Evolutionary conservation across 345 rosid species (phyloP).

Genomic region (Mangifera indica): DNA sequence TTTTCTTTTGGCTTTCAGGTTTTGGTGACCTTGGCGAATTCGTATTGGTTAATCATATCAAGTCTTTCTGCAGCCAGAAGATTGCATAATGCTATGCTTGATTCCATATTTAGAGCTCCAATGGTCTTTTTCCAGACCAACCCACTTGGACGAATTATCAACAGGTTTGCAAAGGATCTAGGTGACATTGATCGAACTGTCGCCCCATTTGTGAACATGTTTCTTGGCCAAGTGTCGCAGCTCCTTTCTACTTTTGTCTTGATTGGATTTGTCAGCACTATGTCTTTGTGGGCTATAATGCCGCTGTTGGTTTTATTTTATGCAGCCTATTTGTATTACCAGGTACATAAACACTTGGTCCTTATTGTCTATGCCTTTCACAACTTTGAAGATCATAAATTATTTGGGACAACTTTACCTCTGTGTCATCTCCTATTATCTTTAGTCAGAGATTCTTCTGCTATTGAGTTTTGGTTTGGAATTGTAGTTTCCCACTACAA

Average conservation of each 20-base stretch:
- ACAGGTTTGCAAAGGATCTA: conserved; percentile 95
- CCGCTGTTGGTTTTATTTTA: conserved; percentile 92
- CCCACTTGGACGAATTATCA: conserved; percentile 90
- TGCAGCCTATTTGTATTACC: conserved; percentile 88
- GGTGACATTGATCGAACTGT: conserved; percentile 92
- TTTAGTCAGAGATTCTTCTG: background rate
- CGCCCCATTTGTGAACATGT: conserved; percentile 72
- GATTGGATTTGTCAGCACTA: conserved; percentile 95
- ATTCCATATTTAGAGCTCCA: conserved; percentile 90
- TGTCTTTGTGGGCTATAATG: conserved; percentile 97
- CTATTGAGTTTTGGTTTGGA: background rate
- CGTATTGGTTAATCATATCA: conserved; percentile 83
- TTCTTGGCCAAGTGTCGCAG: conserved; percentile 75
- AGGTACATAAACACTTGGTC: conserved; percentile 45
- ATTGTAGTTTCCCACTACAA: background rate
- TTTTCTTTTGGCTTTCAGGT: conserved; percentile 51
- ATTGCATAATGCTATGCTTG: conserved; percentile 93
- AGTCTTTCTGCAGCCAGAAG: conserved; percentile 88
- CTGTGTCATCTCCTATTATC: background rate
- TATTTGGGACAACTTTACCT: background rate
- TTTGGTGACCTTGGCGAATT: conserved; percentile 70
- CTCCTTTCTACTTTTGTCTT: conserved; percentile 91
- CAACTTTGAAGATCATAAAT: background rate
- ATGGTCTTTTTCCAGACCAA: conserved; percentile 97
- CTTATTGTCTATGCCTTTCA: conserved; percentile 5